Base-by-base conservation (phyloP, 225 moss, liverwort and hornwort genomes). In the Rhytidiadelphus loreus region DNA sequence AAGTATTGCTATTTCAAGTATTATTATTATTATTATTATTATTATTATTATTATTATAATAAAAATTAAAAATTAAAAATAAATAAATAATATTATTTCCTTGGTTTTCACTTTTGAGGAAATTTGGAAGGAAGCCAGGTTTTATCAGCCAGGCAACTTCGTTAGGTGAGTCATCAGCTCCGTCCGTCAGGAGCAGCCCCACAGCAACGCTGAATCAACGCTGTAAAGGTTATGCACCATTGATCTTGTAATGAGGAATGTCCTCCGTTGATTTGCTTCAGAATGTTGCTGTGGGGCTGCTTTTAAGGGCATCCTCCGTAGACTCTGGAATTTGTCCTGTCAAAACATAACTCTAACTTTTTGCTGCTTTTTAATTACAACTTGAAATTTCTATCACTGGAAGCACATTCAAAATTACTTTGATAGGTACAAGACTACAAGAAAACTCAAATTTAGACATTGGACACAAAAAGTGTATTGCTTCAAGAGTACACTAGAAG, bases 391-490 rank as follows among this genome's bases (percentile, higher is more conserved):
- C 10, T 44, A 10, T 17, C 10, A 6, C 44, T 29, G 11, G 30
- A 30, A 46, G 46, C 11, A 46, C 18, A 29, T 73, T 44, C 13
- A 3, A 12, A 41, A 70, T 14, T 22, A n/a, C 4, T 12, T 68
- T 2, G 24, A 25, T 14, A 25, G 24, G 70, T 0, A 5, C 3
- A 8, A 43, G n/a, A n/a, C n/a, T n/a, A n/a, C n/a, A 3, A 7
- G 5, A 41, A 70, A 26, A 43, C 4, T 70, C 2, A 70, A 24
- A 69, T 69, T 7, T 12, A 11, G 11, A 6, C 66, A 37, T 39
- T 26, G 13, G 26, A 43, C 1, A 26, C 26, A 70, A 3, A 8
- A 70, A 29, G 29, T 13, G 19, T 2, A 30, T 3, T 2, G 0
- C 29, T 72, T 17, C 17, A 17, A 44, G 46, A 29, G 8, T 1